These are phyloP conservation scores for Clarkia xantiana DNA, from an alignment of 345 rosid genomes.

Conservation along the genomic window DNA sequence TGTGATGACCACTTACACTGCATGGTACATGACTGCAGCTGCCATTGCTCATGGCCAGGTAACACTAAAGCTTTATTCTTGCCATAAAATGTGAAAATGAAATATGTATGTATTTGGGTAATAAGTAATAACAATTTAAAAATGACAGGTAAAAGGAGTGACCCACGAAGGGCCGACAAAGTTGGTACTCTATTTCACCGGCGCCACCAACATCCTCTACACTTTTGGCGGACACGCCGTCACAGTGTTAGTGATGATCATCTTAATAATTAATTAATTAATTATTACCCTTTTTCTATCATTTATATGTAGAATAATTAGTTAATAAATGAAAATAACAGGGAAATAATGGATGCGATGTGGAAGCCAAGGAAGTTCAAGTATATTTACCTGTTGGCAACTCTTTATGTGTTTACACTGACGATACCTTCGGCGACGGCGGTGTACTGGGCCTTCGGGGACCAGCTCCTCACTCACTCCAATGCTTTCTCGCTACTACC, in stretches of 20 bases:
- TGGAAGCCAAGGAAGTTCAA: conserved; percentile 34
- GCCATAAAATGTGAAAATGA: too few relatives aligned
- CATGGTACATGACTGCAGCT: conserved; percentile 6
- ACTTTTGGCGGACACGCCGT: conserved; percentile 37
- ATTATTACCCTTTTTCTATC: not conserved
- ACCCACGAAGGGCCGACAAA: conserved; percentile 18
- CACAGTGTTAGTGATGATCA: conserved; percentile 33
- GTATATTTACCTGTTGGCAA: conserved; percentile 23
- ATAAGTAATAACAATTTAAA: too few relatives aligned
- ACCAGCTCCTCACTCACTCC: conserved; percentile 7
- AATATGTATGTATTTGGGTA: too few relatives aligned
- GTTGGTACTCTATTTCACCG: conserved; percentile 26
- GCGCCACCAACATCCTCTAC: conserved; percentile 33
- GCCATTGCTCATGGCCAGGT: conserved; percentile 6
- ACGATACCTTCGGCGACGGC: conserved; percentile 25
- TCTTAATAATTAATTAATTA: too few relatives aligned
- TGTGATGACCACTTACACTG: conserved; percentile 6
- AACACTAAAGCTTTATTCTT: too few relatives aligned
- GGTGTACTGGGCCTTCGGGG: conserved; percentile 31
- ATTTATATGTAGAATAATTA: not conserved
- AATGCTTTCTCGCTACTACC: conserved; percentile 24
- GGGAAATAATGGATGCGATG: conserved; percentile 30
- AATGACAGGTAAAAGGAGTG: conserved; percentile 10
- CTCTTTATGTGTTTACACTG: conserved; percentile 24
- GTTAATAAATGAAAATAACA: not conserved